Conservation (phyloP, 2,329 filamentous ascomycete genomes). For the Trichoderma arundinaceum region DNA sequence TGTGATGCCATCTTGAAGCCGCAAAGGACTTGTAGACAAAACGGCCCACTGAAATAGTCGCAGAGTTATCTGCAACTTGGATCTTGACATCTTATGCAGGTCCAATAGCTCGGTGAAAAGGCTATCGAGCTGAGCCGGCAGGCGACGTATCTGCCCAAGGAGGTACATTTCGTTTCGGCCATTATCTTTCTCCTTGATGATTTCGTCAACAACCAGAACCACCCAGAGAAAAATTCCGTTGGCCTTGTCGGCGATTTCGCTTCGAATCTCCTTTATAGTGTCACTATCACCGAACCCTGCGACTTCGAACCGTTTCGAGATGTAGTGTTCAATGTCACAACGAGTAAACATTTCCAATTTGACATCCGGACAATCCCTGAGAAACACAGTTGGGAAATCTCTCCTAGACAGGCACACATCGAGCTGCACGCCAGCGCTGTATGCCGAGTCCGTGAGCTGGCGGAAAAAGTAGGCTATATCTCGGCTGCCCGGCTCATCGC, state of each 20-base stretch:
- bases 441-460: not conserved
- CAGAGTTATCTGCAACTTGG: no score
- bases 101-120: not conserved
- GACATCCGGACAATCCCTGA: not conserved
- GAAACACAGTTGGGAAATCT: not conserved
- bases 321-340: not conserved
- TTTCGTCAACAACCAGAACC: not conserved
- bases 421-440: not conserved
- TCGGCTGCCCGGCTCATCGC: not conserved
- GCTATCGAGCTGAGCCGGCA: not conserved
- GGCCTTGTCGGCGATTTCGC: not conserved
- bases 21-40: not conserved
- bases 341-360: no score
- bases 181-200: not conserved
- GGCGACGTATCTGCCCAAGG: not conserved
- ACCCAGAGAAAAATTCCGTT: conserved; percentile 5
- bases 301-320: no score
- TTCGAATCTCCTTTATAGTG: no score
- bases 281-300: no score
- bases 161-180: not conserved
- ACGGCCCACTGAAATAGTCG: not conserved
- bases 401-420: conserved; percentile 6
- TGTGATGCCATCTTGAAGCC: conserved; percentile 9
- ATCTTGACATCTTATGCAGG: not conserved
- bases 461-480: not conserved